Evolutionary conservation across 805 yeast genomes (phyloP), one percentile per base, ranked within the genome.

Genomic region (Sugiyamaella lignohabitans): DNA sequence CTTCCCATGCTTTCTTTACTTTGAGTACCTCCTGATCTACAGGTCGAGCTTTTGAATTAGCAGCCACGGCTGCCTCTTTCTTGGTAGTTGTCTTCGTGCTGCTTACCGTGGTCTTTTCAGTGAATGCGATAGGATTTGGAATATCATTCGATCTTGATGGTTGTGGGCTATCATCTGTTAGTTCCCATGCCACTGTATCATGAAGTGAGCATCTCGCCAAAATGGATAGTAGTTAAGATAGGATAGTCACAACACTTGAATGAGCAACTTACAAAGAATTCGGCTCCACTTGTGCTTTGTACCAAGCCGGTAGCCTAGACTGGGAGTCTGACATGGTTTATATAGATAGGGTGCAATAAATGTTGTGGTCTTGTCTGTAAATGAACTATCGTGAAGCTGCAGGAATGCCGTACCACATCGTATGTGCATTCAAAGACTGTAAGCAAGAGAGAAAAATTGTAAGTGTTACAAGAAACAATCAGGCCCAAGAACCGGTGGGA

Each of bases 1-100:
- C 60, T 48, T 85, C 93, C 95, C 96, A 87, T 0, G 94, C 89
- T 58, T 84, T 84, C 58, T 81, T 54, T 22, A 63, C 57, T 51
- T 63, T 63, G 37, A 62, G 58, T 2, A 40, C 17, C 19, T 50
- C 51, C 32, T 52, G 43, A 20, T 47, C 47, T 6, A 19, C 40
- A 19, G 16, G 20, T 23, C 17, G 32, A 10, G 48, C 2, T 34
- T 45, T 45, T 19, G 30, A 35, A 16, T 27, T 16, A 18, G 21
- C 38, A 16, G 38, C 17, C 6, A 6, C 20, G 21, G 38, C 5
- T n/a, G 18, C 6, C 8, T 27, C 32, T 35, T 18, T 35, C 38
- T 35, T 35, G 18, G 38, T 16, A 18, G 11, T 27, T 14, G 11
- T 14, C 14, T 27, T 27, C 8, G 32, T 27, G n/a, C n/a, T n/a